phyloP scores from a whole-genome alignment of 2,329 filamentous ascomycete species.

The Phaeosphaeria sp. region DNA sequence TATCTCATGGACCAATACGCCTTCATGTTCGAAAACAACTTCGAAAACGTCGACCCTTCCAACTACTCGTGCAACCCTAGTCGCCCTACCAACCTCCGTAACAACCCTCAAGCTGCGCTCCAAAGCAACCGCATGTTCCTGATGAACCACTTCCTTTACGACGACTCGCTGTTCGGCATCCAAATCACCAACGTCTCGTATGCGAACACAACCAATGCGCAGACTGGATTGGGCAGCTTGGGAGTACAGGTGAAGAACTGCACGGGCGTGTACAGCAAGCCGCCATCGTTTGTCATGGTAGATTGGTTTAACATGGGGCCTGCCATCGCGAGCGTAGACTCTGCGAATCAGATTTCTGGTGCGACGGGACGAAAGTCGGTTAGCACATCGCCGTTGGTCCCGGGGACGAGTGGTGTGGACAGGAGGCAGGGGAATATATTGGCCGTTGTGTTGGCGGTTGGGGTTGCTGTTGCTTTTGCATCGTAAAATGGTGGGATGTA shows the following conservation, averaged over 20 bases:
- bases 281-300: conserved; percentile 76
- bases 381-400: conserved; percentile 22
- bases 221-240: conserved; percentile 63
- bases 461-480: conserved; percentile 33
- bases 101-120: conserved; percentile 57
- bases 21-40: conserved; percentile 76
- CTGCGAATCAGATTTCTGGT: conserved; percentile 64
- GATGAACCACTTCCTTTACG: conserved; percentile 82
- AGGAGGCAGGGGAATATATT: conserved; percentile 27
- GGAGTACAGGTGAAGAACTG: conserved; percentile 45
- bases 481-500: conserved; percentile 11
- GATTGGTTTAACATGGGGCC: conserved; percentile 81
- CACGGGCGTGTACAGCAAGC: conserved; percentile 66
- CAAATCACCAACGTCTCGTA: conserved; percentile 54
- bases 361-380: conserved; percentile 34
- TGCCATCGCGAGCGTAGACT: conserved; percentile 73
- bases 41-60: conserved; percentile 65
- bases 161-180: conserved; percentile 52
- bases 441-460: conserved; percentile 39
- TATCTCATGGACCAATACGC: conserved; percentile 70
- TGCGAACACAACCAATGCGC: conserved; percentile 70
- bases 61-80: conserved; percentile 77
- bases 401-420: conserved; percentile 18
- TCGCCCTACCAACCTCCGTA: conserved; percentile 62
- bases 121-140: conserved; percentile 69